phyloP scores from a whole-genome alignment of 2,329 filamentous ascomycete genomes.

The Ceratocystis papillata region DNA sequence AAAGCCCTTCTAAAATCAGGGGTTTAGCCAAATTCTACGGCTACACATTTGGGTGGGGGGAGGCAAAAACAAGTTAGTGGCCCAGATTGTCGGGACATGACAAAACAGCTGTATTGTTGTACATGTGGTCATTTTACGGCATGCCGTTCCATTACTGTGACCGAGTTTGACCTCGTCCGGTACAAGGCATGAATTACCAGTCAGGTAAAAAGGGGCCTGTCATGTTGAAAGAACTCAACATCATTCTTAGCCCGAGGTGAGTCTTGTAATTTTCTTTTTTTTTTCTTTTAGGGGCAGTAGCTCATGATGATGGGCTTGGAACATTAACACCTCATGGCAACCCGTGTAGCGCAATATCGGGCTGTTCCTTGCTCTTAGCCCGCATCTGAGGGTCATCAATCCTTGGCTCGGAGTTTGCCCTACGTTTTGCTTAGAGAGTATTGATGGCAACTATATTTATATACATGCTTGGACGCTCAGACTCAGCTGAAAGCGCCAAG shows the following conservation, averaged over 20 bases:
- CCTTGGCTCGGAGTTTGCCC: background rate
- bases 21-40: background rate
- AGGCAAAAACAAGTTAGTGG: background rate
- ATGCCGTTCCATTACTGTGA: too few relatives aligned
- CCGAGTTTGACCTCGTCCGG: background rate
- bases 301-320: background rate
- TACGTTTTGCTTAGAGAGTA: background rate
- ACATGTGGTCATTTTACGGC: background rate
- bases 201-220: too few relatives aligned
- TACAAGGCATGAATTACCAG: background rate
- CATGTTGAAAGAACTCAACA: too few relatives aligned
- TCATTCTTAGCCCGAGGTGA: background rate
- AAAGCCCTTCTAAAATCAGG: background rate
- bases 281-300: background rate
- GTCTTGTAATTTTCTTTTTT: background rate
- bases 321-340: background rate
- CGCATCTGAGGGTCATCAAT: background rate
- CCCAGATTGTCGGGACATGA: conserved; percentile 6
- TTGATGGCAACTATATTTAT: background rate
- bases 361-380: conserved; percentile 13
- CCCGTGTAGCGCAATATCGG: background rate
- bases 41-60: conserved; percentile 7
- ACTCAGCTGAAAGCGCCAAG: conserved; percentile 8
- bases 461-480: conserved; percentile 3
- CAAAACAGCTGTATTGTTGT: background rate